Percentiles rank a stretch among this genome's conserved stretches.
These are phyloP conservation scores for Bullera alba DNA, from an alignment of 768 basidiomycete genomes.

Conservation along the genomic window DNA sequence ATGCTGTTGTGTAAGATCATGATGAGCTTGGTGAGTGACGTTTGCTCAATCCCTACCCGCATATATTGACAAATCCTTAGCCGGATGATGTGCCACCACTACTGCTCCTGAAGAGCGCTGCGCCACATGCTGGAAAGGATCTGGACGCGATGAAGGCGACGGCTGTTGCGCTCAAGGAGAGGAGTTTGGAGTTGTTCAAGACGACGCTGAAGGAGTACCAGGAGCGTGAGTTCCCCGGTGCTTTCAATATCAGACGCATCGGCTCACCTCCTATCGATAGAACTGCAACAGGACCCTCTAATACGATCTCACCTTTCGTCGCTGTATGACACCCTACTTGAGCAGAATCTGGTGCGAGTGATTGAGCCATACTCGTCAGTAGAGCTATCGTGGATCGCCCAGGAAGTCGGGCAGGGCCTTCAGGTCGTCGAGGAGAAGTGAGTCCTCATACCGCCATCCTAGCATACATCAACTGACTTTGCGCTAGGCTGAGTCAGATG, in stretches of 20 bases:
- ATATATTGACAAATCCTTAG: slow-evolving; percentile 50
- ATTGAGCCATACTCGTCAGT: slow-evolving; percentile 93
- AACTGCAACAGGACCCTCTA: slow-evolving; percentile 89
- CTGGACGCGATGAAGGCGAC: slow-evolving; percentile 94
- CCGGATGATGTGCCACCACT: slow-evolving; percentile 89
- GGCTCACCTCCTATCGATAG: too few relatives aligned
- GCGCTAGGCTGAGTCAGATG: slow-evolving; percentile 82
- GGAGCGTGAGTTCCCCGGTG: slow-evolving; percentile 60
- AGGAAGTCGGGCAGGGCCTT: slow-evolving; percentile 74
- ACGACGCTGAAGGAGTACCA: slow-evolving; percentile 77
- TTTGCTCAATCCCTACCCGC: not conserved
- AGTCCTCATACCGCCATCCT: slow-evolving; percentile 38
- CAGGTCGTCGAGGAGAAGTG: slow-evolving; percentile 88
- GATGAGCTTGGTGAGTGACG: slow-evolving; percentile 71
- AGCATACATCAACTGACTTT: slow-evolving; percentile 1
- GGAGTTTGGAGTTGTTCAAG: slow-evolving; percentile 85
- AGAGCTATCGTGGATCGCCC: slow-evolving; percentile 81
- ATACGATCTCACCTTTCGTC: slow-evolving; percentile 90
- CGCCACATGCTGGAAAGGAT: slow-evolving; percentile 81
- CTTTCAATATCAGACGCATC: not conserved
- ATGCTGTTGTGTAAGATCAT: slow-evolving; percentile 98
- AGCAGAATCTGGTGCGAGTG: slow-evolving; percentile 89
- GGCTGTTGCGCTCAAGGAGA: slow-evolving; percentile 84
- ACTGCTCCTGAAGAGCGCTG: slow-evolving; percentile 74
- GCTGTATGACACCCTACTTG: slow-evolving; percentile 89